These are phyloP conservation scores for Xerocomus brunneocitrinus DNA, from an alignment of 768 basidiomycete species.

Conservation along the genomic window DNA sequence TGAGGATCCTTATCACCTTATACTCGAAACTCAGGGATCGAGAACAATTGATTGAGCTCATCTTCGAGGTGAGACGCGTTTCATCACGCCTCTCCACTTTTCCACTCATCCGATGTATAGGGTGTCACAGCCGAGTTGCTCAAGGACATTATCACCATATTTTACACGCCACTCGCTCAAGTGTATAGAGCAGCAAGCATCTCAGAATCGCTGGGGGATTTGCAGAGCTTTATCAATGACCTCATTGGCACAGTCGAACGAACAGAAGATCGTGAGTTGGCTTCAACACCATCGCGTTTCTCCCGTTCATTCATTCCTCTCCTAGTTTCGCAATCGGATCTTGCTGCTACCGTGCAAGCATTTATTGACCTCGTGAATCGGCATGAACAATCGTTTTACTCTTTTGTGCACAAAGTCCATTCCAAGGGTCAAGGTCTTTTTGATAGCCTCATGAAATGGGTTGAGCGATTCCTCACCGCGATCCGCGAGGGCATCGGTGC, in stretches of 20 bases:
- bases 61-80: constrained; percentile 76
- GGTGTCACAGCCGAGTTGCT: constrained; percentile 91
- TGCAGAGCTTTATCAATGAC: constrained; percentile 94
- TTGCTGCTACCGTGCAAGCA: constrained; percentile 79
- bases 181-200: constrained; percentile 98
- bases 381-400: constrained; percentile 94
- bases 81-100: background rate
- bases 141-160: constrained; percentile 98
- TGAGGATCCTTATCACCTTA: constrained; percentile 72
- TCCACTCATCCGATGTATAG: constrained; percentile 36
- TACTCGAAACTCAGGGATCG: constrained; percentile 80
- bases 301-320: constrained; percentile 1
- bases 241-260: constrained; percentile 91
- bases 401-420: constrained; percentile 97
- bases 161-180: constrained; percentile 93
- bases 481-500: constrained; percentile 84
- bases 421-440: constrained; percentile 94
- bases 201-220: constrained; percentile 84
- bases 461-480: constrained; percentile 88
- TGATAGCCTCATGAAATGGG: constrained; percentile 92
- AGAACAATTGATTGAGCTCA: constrained; percentile 86
- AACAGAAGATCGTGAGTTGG: constrained; percentile 76
- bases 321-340: constrained; percentile 77
- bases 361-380: constrained; percentile 92
- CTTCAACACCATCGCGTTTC: background rate